phyloP scores from a whole-genome alignment of 371 early-diverging fungal species.

The Thermomucor indicae-seudaticae region DNA sequence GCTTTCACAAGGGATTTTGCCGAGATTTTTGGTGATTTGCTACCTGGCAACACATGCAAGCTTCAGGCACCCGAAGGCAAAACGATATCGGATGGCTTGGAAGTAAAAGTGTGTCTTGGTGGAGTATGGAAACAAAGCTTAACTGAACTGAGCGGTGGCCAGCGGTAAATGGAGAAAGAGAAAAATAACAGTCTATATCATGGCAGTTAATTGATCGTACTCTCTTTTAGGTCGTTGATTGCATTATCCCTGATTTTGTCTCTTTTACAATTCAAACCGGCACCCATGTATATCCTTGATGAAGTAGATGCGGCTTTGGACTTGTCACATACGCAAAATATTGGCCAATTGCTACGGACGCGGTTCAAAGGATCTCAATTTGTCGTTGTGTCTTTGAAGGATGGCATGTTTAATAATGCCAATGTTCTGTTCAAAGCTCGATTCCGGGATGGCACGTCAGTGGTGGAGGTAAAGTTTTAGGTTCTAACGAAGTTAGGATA shows the following conservation, averaged over 20 bases:
- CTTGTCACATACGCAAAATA: constrained; percentile 98
- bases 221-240: constrained; percentile 70
- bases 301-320: constrained; percentile 99
- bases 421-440: constrained; percentile 96
- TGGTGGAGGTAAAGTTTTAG: constrained; percentile 69
- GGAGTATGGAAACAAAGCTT: constrained; percentile 98
- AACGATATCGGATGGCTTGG: constrained; percentile 84
- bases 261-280: constrained; percentile 97
- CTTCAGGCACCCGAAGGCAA: constrained; percentile 82
- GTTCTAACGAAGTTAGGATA: neutral
- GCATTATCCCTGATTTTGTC: constrained; percentile 98
- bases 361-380: constrained; percentile 99
- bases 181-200: neutral
- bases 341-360: constrained; percentile 94
- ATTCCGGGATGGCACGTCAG: constrained; percentile 96
- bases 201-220: neutral
- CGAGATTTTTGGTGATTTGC: constrained; percentile 88
- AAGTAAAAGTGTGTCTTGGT: constrained; percentile 95
- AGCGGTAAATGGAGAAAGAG: constrained; percentile 56
- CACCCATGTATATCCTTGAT: constrained; percentile 99
- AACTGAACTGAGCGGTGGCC: constrained; percentile 99
- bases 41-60: constrained; percentile 89
- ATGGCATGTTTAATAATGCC: constrained; percentile 99
- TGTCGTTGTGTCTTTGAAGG: constrained; percentile 99
- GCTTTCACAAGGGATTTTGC: constrained; percentile 92